These are phyloP conservation scores for Rhinocladiella similis DNA, from an alignment of 2,329 filamentous ascomycete genomes.

Conservation along the genomic window DNA sequence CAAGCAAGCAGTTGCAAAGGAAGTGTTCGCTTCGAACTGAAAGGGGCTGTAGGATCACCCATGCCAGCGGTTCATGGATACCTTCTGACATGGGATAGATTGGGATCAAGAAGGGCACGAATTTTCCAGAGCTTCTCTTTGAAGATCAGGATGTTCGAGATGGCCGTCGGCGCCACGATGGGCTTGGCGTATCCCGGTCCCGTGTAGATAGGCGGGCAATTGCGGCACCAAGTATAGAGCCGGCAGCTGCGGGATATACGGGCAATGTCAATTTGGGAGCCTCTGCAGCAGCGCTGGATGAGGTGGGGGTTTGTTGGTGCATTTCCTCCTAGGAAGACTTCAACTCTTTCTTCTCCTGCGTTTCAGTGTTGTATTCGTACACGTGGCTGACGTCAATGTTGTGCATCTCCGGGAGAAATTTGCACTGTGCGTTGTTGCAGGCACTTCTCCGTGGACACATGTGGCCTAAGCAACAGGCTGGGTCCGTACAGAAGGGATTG, in stretches of 20 bases:
- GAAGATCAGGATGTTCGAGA: constrained; percentile 1
- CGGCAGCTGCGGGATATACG: neutral
- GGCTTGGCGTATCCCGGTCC: neutral
- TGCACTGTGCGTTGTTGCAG: constrained; percentile 19
- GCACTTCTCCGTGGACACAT: constrained; percentile 19
- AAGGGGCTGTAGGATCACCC: too few relatives aligned
- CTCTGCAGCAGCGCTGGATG: too few relatives aligned
- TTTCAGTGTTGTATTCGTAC: constrained; percentile 19
- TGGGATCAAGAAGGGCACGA: neutral
- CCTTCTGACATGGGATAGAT: neutral
- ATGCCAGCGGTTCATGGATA: neutral
- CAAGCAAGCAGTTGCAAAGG: neutral
- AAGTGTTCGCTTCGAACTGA: neutral
- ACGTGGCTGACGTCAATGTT: constrained; percentile 20
- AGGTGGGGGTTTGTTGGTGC: constrained; percentile 1
- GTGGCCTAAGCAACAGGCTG: constrained; percentile 24
- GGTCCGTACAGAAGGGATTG: constrained; percentile 22
- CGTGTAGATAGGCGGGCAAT: neutral
- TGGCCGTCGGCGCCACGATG: neutral
- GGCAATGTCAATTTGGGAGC: too few relatives aligned
- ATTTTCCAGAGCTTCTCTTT: neutral
- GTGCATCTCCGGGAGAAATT: constrained; percentile 26
- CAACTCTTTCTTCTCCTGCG: constrained; percentile 12
- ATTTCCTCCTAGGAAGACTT: constrained; percentile 15
- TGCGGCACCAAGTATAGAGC: neutral